phyloP scores from a whole-genome alignment of 371 early-diverging fungal genomes.

The Umbelopsis sp. region DNA sequence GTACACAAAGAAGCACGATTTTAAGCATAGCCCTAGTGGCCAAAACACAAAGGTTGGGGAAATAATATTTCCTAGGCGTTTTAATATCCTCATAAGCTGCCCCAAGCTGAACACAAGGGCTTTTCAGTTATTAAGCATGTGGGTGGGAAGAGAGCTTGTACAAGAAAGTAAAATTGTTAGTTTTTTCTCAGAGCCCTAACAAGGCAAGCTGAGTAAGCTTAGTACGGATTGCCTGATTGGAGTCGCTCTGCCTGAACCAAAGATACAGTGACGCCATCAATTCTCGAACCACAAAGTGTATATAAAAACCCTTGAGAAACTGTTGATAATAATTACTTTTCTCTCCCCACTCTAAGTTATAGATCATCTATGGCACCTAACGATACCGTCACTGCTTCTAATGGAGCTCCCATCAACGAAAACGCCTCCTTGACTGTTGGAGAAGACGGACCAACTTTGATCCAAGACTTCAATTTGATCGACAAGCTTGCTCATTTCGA shows the following conservation, averaged over 20 bases:
- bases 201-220: conserved; percentile 12
- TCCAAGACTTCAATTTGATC: conserved; percentile 78
- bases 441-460: conserved; percentile 52
- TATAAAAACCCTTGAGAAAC: neutral
- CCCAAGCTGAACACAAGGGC: neutral
- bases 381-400: conserved; percentile 43
- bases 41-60: neutral
- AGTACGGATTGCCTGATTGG: neutral
- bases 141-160: neutral
- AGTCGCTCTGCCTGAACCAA: neutral
- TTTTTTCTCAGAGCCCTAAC: conserved; percentile 13
- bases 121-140: neutral
- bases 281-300: neutral
- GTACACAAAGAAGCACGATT: too few relatives aligned
- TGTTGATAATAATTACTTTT: neutral
- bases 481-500: conserved; percentile 81
- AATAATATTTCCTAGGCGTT: neutral
- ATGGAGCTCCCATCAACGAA: conserved; percentile 66
- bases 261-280: conserved; percentile 1
- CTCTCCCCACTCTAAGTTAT: neutral
- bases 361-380: neutral
- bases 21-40: neutral
- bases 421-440: conserved; percentile 68
- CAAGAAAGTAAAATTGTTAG: neutral
- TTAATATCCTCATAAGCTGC: neutral